phyloP scores from a whole-genome alignment of 2,329 filamentous ascomycete genomes.

The Volutella citrinella region DNA sequence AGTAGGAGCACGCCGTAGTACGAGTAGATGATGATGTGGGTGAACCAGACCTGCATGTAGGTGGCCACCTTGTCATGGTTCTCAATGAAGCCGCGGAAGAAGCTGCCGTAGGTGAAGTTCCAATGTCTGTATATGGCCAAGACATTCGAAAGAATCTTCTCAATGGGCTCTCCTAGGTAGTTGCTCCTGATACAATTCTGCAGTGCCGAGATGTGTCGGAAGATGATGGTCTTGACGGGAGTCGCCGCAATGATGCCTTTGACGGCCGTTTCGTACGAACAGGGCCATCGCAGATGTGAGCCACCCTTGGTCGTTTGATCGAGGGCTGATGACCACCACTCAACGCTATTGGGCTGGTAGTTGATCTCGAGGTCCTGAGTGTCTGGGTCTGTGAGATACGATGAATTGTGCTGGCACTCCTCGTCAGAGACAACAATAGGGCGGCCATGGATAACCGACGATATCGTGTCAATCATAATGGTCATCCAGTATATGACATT shows the following conservation, averaged over 20 bases:
- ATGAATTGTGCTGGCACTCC: slow-evolving; percentile 36
- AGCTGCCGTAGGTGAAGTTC: slow-evolving; percentile 47
- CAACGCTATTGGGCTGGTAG: no score
- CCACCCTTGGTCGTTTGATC: slow-evolving; percentile 23
- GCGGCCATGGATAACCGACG: slow-evolving; percentile 46
- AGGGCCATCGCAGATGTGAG: slow-evolving; percentile 44
- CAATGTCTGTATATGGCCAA: slow-evolving; percentile 51
- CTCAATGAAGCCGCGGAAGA: slow-evolving; percentile 48
- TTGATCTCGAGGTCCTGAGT: no score
- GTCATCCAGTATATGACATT: slow-evolving; percentile 56
- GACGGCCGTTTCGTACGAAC: slow-evolving; percentile 47
- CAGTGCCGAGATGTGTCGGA: slow-evolving; percentile 48
- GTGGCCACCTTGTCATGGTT: slow-evolving; percentile 47
- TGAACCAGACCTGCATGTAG: slow-evolving; percentile 57
- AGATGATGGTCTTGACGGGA: slow-evolving; percentile 55
- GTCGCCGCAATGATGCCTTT: slow-evolving; percentile 47
- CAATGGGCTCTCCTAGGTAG: slow-evolving; percentile 36
- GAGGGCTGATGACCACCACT: slow-evolving; percentile 22
- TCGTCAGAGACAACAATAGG: slow-evolving; percentile 35
- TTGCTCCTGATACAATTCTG: slow-evolving; percentile 46
- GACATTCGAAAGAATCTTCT: slow-evolving; percentile 46
- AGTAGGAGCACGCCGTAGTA: slow-evolving; percentile 53
- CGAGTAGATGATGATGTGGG: slow-evolving; percentile 55
- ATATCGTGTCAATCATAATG: slow-evolving; percentile 58
- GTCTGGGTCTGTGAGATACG: no score